A percentile compares a stretch with the other conserved stretches of the same genome.
Conservation (phyloP, 164 flowering plant genomes). For the Pachysandra terminalis region DNA sequence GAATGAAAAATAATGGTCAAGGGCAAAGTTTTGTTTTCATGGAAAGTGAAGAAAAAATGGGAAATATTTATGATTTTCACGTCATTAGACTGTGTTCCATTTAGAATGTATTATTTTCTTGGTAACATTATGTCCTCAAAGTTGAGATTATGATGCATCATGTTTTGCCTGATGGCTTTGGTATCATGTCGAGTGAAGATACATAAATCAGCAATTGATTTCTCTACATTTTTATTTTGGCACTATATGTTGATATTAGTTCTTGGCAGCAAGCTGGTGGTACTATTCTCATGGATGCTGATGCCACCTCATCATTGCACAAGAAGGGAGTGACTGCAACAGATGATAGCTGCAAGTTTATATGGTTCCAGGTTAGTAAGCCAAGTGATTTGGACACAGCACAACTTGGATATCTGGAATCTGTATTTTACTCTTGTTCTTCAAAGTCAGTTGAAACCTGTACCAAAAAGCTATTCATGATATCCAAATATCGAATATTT, state of each 20-base stretch:
- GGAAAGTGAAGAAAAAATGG: neutral
- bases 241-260: conserved; percentile 4
- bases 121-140: neutral
- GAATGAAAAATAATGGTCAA: neutral
- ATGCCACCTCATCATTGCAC: conserved; percentile 82
- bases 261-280: conserved; percentile 73
- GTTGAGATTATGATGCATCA: neutral
- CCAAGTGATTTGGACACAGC: too few relatives aligned
- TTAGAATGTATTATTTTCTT: neutral
- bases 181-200: neutral
- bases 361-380: conserved; percentile 74
- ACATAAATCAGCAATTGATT: neutral
- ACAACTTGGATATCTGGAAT: too few relatives aligned
- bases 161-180: neutral
- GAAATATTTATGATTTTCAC: neutral
- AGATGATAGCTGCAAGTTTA: conserved; percentile 74
- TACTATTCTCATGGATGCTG: conserved; percentile 86
- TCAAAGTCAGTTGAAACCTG: too few relatives aligned
- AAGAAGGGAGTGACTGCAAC: conserved; percentile 62
- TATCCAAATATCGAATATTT: too few relatives aligned
- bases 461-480: too few relatives aligned
- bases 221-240: neutral
- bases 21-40: neutral
- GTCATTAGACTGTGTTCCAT: neutral
- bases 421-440: too few relatives aligned